phyloP scores from a whole-genome alignment of 2,329 filamentous ascomycete genomes.

The Penicillium verrucosum region DNA sequence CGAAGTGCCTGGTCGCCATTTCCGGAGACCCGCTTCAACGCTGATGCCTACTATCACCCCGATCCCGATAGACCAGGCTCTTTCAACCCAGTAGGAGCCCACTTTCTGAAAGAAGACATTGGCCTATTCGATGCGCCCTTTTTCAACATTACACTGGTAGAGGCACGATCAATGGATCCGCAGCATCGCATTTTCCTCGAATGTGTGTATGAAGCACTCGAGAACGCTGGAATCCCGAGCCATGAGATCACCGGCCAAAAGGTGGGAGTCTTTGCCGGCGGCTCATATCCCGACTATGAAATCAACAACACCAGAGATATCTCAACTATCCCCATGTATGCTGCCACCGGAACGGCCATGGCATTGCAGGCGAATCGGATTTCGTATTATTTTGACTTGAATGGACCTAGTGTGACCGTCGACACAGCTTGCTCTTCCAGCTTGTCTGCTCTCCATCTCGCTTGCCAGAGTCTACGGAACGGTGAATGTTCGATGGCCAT shows the following conservation, averaged over 20 bases:
- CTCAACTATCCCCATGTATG: slow-evolving; percentile 23
- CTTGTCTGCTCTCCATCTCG: slow-evolving; percentile 27
- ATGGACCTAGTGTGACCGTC: slow-evolving; percentile 29
- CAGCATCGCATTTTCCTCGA: slow-evolving; percentile 29
- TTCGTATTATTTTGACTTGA: slow-evolving; percentile 30
- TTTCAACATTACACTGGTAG: slow-evolving; percentile 28
- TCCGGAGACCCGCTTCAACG: slow-evolving; percentile 23
- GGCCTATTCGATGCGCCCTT: slow-evolving; percentile 28
- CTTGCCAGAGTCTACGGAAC: slow-evolving; percentile 23
- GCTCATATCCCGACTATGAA: slow-evolving; percentile 24
- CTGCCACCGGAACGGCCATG: slow-evolving; percentile 21
- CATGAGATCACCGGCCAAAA: slow-evolving; percentile 17
- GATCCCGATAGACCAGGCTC: slow-evolving; percentile 21
- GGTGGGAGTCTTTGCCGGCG: slow-evolving; percentile 25
- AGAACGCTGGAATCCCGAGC: slow-evolving; percentile 27
- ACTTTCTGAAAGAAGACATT: slow-evolving; percentile 29
- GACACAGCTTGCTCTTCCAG: slow-evolving; percentile 32
- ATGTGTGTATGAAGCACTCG: slow-evolving; percentile 28
- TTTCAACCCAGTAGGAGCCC: slow-evolving; percentile 23
- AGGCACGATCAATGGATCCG: slow-evolving; percentile 24
- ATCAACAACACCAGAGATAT: slow-evolving; percentile 22
- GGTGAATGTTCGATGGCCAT: slow-evolving; percentile 27
- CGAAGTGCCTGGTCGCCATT: slow-evolving; percentile 22
- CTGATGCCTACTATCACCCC: slow-evolving; percentile 22
- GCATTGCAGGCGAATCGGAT: slow-evolving; percentile 29